Evolutionary conservation across 371 early-diverging fungal species (phyloP).

Genomic region (Mucor irregularis): DNA sequence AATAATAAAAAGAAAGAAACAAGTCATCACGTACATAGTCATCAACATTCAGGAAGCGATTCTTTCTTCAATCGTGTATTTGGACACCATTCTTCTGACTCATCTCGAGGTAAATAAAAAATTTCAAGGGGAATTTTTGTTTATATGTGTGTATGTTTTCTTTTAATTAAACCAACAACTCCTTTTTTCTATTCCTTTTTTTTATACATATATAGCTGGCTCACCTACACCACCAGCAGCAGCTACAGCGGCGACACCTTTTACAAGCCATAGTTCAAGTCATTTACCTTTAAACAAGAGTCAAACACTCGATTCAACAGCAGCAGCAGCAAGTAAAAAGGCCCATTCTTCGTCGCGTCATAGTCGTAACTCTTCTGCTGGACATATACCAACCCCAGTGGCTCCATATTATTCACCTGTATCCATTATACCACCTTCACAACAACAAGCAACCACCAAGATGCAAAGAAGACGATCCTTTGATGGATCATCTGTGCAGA

Average conservation of each 20-base stretch:
- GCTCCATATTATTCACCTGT: slow-evolving; percentile 1
- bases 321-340: neutral
- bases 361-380: slow-evolving; percentile 33
- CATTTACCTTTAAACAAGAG: no score
- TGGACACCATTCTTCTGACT: slow-evolving; percentile 41
- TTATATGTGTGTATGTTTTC: neutral
- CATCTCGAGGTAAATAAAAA: slow-evolving; percentile 34
- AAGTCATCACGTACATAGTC: neutral
- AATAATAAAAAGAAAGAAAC: slow-evolving; percentile 1
- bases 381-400: slow-evolving; percentile 18
- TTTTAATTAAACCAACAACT: neutral
- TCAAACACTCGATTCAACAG: no score
- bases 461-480: slow-evolving; percentile 40
- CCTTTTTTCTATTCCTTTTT: neutral
- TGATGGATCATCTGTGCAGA: slow-evolving; percentile 15
- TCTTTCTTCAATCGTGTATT: slow-evolving; percentile 40
- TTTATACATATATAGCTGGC: slow-evolving; percentile 5
- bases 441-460: neutral
- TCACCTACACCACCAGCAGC: slow-evolving; percentile 27
- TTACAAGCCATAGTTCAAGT: no score
- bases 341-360: slow-evolving; percentile 26
- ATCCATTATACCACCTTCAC: slow-evolving; percentile 6
- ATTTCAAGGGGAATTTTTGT: neutral
- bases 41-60: slow-evolving; percentile 19
- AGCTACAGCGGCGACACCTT: no score